A percentile compares a stretch with the other conserved stretches of the same genome.
phyloP scores from a whole-genome alignment of 139 green algal species.

The Ettlia oleoabundans region DNA sequence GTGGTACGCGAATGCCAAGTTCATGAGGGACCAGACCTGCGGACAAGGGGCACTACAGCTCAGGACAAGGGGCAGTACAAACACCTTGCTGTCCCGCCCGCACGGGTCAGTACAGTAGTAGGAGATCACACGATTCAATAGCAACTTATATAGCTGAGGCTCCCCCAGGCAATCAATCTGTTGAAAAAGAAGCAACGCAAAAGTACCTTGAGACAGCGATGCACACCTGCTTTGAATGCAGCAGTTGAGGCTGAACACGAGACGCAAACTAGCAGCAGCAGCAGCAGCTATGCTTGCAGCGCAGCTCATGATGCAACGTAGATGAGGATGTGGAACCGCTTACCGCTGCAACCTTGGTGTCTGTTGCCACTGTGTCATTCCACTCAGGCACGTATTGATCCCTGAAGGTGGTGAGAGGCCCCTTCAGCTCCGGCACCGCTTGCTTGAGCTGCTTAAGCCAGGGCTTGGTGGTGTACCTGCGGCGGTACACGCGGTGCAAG shows the following conservation, averaged over 20 bases:
- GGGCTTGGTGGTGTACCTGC: too few species aligned
- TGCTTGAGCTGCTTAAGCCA: too few species aligned
- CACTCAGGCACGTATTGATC: not conserved
- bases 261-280: not conserved
- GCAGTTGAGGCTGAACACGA: too few species aligned
- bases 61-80: not conserved
- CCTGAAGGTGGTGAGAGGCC: not conserved
- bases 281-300: not conserved
- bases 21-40: conserved; percentile 23
- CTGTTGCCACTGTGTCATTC: not conserved
- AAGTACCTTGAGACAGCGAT: too few species aligned
- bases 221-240: too few species aligned
- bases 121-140: too few species aligned
- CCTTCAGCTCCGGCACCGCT: not conserved
- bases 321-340: not conserved
- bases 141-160: too few species aligned
- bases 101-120: too few species aligned
- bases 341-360: not conserved
- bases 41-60: not conserved
- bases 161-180: too few species aligned
- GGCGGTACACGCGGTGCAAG: too few species aligned
- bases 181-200: too few species aligned
- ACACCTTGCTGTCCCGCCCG: not conserved
- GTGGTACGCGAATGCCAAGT: conserved; percentile 24
- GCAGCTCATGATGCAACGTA: not conserved